These are phyloP conservation scores for Diaporthe amygdali DNA, from an alignment of 2,329 filamentous ascomycete species.

Conservation along the genomic window DNA sequence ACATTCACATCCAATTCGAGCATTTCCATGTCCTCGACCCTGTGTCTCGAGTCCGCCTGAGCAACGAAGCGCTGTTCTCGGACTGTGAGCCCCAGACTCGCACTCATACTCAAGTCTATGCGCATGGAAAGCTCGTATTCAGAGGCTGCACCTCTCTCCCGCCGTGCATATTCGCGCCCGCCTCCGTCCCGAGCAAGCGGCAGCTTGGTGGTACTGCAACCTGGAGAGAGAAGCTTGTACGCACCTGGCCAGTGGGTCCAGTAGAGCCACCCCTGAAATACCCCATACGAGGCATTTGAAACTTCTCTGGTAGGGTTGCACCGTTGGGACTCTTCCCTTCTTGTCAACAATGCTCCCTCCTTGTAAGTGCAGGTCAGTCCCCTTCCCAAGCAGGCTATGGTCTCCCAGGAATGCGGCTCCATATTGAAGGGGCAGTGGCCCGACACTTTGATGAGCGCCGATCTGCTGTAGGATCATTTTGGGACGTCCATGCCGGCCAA, in stretches of 20 bases:
- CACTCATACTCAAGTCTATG: not conserved
- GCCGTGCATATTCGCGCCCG: not conserved
- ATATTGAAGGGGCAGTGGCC: not conserved
- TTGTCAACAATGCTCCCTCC: not conserved
- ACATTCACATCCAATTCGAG: not conserved
- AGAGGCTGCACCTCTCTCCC: not conserved
- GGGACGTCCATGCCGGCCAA: not conserved
- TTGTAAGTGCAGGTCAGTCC: not conserved
- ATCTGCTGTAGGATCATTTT: slow-evolving; percentile 5
- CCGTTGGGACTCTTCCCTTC: not conserved
- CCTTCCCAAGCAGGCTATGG: not conserved
- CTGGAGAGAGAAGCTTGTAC: not conserved
- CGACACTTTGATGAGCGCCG: slow-evolving; percentile 15
- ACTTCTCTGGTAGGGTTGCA: not conserved
- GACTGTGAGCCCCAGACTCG: not conserved
- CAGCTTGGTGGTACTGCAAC: not conserved
- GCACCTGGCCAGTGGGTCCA: not conserved
- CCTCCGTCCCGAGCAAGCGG: not conserved
- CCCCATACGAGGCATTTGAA: slow-evolving; percentile 1
- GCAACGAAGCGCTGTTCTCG: not conserved
- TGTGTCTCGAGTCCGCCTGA: not conserved
- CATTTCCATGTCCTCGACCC: not conserved
- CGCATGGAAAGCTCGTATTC: not conserved
- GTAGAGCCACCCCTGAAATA: not conserved
- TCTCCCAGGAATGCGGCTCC: not conserved